A percentile compares a stretch with the other conserved stretches of the same genome.
Conservation (phyloP, 2,329 filamentous ascomycete species). For the Hypoxylon sp. region DNA sequence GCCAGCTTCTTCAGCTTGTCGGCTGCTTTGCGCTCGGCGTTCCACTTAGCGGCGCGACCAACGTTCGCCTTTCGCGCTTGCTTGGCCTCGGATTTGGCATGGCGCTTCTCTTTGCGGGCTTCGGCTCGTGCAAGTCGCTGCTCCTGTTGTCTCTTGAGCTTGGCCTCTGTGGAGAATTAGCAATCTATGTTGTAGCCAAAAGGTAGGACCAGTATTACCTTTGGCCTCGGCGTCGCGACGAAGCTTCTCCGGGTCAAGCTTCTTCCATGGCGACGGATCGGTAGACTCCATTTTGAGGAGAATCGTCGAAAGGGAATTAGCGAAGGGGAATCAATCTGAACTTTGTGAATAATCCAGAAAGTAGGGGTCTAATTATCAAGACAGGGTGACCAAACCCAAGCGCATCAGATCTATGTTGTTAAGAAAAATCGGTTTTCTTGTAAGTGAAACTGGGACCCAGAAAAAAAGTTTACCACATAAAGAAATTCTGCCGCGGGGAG, state of each 20-base stretch:
- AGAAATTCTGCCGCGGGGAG: slow-evolving; percentile 43
- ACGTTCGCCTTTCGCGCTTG: slow-evolving; percentile 57
- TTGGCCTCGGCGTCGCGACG: slow-evolving; percentile 44
- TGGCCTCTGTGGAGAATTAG: slow-evolving; percentile 51
- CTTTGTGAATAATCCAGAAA: neutral
- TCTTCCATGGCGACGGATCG: slow-evolving; percentile 43
- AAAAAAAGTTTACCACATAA: slow-evolving; percentile 16
- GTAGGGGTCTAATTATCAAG: neutral
- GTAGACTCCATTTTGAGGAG: slow-evolving; percentile 42
- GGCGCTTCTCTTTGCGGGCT: slow-evolving; percentile 57
- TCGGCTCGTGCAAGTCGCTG: slow-evolving; percentile 50
- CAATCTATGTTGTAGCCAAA: neutral
- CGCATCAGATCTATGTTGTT: neutral
- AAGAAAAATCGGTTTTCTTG: slow-evolving; percentile 4
- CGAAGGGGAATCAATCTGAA: neutral
- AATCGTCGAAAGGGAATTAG: neutral
- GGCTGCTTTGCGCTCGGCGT: slow-evolving; percentile 53
- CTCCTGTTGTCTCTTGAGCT: slow-evolving; percentile 49
- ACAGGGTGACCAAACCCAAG: neutral
- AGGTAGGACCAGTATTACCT: slow-evolving; percentile 35
- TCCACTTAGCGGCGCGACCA: slow-evolving; percentile 55
- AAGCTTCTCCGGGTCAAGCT: slow-evolving; percentile 48
- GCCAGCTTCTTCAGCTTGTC: slow-evolving; percentile 55
- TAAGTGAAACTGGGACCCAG: slow-evolving; percentile 8
- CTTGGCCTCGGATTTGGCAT: slow-evolving; percentile 57